Conservation (phyloP, 768 basidiomycete species). For the Collybia sordida region DNA sequence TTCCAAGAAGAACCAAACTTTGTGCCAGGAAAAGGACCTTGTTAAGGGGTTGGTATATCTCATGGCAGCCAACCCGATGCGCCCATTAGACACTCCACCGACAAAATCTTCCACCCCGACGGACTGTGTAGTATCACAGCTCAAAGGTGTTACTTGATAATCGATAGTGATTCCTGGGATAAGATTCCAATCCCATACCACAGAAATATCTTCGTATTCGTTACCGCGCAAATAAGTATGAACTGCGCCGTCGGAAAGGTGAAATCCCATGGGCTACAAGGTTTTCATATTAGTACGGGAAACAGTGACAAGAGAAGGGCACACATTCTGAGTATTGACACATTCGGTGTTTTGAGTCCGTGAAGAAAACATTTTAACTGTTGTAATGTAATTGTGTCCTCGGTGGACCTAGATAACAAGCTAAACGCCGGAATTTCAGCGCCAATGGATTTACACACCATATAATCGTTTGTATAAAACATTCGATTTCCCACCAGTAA, state of each 20-base stretch:
- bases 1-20: slow-evolving; percentile 73
- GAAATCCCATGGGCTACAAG: slow-evolving; percentile 60
- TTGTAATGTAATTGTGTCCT: slow-evolving; percentile 56
- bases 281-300: not conserved
- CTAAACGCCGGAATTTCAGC: slow-evolving; percentile 2
- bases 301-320: not conserved
- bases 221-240: slow-evolving; percentile 65
- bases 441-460: slow-evolving; percentile 40
- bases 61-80: slow-evolving; percentile 59
- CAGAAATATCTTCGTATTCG: slow-evolving; percentile 74
- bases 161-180: slow-evolving; percentile 73
- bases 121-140: slow-evolving; percentile 40
- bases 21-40: slow-evolving; percentile 55
- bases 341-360: slow-evolving; percentile 65
- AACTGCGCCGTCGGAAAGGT: slow-evolving; percentile 63
- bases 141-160: slow-evolving; percentile 54
- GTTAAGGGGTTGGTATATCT: slow-evolving; percentile 66
- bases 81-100: slow-evolving; percentile 62
- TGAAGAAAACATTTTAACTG: slow-evolving; percentile 62
- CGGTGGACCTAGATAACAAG: slow-evolving; percentile 51
- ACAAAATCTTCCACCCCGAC: slow-evolving; percentile 58
- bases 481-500: slow-evolving; percentile 52
- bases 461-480: slow-evolving; percentile 67
- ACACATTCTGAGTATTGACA: slow-evolving; percentile 62
- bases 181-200: slow-evolving; percentile 76